A percentile compares a stretch with the other conserved stretches of the same genome.
Conservation (phyloP, 169 alveolate genomes). For the Plasmodium inui region DNA sequence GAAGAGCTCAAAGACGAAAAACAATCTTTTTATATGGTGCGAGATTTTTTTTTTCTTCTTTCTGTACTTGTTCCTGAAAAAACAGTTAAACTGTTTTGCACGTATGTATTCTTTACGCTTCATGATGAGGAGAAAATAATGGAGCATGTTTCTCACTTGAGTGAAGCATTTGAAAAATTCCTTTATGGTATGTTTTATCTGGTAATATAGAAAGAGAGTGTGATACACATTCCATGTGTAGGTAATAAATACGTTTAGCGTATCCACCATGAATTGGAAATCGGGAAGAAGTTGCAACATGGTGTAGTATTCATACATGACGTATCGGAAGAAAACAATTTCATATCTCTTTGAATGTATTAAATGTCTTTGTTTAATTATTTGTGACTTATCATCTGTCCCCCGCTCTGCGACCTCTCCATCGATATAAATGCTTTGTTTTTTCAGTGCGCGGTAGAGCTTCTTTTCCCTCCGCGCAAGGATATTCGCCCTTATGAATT, state of each 20-base stretch:
- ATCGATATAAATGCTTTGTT: not conserved
- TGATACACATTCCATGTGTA: constrained; percentile 16
- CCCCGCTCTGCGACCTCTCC: not conserved
- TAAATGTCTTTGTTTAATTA: not conserved
- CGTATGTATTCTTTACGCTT: constrained; percentile 8
- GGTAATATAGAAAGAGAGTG: constrained; percentile 29
- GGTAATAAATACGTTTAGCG: not conserved
- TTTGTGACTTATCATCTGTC: not conserved
- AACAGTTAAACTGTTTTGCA: constrained; percentile 29
- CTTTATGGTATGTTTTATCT: constrained; percentile 4
- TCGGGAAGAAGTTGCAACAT: not conserved
- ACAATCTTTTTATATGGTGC: not conserved
- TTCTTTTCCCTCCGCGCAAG: not conserved
- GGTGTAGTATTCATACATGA: constrained; percentile 1
- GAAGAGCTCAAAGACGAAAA: constrained; percentile 2
- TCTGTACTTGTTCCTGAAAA: constrained; percentile 46
- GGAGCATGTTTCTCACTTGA: constrained; percentile 11
- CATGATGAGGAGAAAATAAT: constrained; percentile 19
- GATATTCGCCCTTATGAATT: not conserved
- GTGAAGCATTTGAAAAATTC: constrained; percentile 9
- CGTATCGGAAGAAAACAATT: not conserved
- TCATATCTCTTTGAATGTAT: constrained; percentile 11
- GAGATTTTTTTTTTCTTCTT: constrained; percentile 12
- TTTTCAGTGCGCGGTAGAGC: not conserved
- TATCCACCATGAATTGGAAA: not conserved